Conservation (phyloP, 2,329 filamentous ascomycete genomes). For the Helicocarpus griseus region DNA sequence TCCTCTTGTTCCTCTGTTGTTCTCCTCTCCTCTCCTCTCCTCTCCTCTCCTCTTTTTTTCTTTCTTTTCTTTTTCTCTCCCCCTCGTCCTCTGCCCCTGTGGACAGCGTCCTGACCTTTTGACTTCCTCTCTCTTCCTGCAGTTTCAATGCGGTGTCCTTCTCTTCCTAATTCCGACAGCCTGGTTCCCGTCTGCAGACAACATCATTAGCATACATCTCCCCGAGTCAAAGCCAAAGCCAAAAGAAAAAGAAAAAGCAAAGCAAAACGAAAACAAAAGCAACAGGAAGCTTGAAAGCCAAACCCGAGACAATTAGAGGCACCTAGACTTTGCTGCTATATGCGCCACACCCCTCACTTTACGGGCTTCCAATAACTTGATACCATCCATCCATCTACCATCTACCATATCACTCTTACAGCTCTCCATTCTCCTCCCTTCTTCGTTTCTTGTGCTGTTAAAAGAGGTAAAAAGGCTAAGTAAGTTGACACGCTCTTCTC, state of each 20-base stretch:
- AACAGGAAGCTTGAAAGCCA: neutral
- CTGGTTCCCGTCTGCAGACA: neutral
- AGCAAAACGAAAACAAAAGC: too few species aligned
- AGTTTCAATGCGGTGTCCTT: neutral
- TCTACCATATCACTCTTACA: neutral
- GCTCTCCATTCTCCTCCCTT: neutral
- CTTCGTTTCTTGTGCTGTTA: too few species aligned
- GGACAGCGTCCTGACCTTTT: too few species aligned
- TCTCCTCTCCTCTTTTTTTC: neutral
- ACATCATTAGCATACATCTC: neutral
- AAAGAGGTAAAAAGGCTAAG: too few species aligned
- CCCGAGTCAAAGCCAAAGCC: too few species aligned
- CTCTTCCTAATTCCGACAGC: neutral
- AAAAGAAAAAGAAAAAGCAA: too few species aligned
- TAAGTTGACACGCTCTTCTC: too few species aligned
- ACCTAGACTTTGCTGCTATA: neutral
- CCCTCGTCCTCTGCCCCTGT: too few species aligned
- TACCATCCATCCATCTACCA: neutral
- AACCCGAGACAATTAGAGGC: neutral
- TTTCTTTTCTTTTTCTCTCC: too few species aligned
- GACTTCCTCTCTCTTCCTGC: too few species aligned
- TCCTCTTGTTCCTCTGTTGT: neutral
- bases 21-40: neutral
- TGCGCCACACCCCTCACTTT: slow-evolving; percentile 3
- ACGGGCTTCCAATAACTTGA: neutral